These are phyloP conservation scores for Chrysoporthe puriensis DNA, from an alignment of 2,329 filamentous ascomycete genomes.

Conservation along the genomic window DNA sequence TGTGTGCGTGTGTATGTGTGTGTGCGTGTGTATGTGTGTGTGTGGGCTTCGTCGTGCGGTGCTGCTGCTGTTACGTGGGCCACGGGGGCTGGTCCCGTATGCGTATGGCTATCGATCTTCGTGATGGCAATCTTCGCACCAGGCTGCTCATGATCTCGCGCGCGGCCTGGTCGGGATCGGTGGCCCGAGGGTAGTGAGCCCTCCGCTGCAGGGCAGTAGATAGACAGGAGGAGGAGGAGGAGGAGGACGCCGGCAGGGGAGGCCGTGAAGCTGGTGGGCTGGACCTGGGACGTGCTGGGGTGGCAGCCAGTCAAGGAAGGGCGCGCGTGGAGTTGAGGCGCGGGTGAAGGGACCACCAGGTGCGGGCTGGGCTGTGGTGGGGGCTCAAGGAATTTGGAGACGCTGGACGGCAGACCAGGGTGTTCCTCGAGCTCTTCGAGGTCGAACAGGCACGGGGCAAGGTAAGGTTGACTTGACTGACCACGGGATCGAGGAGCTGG, in stretches of 20 bases:
- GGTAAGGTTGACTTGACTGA: neutral
- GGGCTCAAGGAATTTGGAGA: no score
- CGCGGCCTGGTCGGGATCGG: neutral
- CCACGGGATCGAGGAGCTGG: neutral
- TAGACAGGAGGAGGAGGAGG: neutral
- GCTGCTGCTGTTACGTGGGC: neutral
- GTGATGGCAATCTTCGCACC: conserved; percentile 11
- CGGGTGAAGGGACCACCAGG: no score
- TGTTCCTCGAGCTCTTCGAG: no score
- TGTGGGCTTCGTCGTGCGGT: neutral
- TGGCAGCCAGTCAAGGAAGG: no score
- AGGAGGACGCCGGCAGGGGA: no score
- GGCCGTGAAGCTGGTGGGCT: no score
- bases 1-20: no score
- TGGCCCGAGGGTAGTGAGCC: neutral
- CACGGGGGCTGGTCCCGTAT: conserved; percentile 9
- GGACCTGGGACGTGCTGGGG: no score
- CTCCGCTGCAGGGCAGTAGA: neutral
- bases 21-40: neutral
- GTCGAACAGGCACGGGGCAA: neutral
- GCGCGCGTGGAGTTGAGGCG: no score
- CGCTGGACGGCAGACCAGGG: no score
- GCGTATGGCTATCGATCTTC: neutral
- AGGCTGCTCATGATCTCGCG: conserved; percentile 20
- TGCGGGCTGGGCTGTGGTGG: no score